Base-by-base conservation (phyloP, 352 stramenopile genomes). In the Phytophthora fragariae region DNA sequence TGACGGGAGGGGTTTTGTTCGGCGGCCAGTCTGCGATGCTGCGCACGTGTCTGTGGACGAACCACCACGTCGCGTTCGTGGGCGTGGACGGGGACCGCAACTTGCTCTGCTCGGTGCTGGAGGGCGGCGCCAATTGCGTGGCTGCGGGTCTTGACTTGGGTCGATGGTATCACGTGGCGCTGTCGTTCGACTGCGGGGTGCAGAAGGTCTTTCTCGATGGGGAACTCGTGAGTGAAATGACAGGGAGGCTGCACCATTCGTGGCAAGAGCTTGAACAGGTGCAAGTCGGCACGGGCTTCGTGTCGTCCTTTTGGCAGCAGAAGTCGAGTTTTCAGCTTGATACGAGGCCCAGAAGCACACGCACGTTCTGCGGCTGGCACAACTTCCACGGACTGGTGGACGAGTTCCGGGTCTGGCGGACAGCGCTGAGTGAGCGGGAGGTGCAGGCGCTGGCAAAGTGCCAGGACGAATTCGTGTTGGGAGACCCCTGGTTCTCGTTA, bases 311-410 rank as follows among this genome's bases (percentile, higher is more conserved):
- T 35, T 69, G 62, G 53, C 52, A 47, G 9, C 65, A 71, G 10
- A 71, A 71, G 24, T 29, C 65, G 33, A 58, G 46, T 55, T 49
- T 66, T 33, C 56, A 65, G 3, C 56, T 65, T 0, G 65, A 71
- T 21, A 65, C 33, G 17, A 58, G 65, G n/a, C 31, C 27, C 2
- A 59, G 44, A 65, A 1, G 44, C 1, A 33, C 35, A 12, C 44
- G 46, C 19, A 71, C 65, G 24, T 65, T 71, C 41, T 71, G 65
- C 52, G 65, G 65, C 2, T 72, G 49, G 65, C 57, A 72, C 49
- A 62, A 62, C 57, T 62, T 72, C 15, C 14, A 67, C 35, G 65
- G 57, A 27, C 4, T 72, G 2, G 57, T 72, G 24, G 37, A 67
- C 19, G 35, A 66, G 5, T 66, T 66, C 14, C 33, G 57, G 2